phyloP scores from a whole-genome alignment of 1,139 yeast species.

The Candida tropicalis region DNA sequence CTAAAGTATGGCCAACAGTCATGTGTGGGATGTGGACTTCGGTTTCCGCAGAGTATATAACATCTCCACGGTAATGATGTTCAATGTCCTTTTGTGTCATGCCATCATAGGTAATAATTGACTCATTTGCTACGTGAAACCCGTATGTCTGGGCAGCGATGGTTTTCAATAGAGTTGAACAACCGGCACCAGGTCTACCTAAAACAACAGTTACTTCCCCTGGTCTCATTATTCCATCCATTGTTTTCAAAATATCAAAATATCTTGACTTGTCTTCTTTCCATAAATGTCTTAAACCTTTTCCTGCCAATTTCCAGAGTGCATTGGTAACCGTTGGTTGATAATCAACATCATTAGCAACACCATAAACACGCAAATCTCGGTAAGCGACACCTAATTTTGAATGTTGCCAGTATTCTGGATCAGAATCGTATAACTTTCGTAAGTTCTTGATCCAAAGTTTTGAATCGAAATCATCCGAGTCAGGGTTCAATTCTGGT shows the following conservation, averaged over 20 bases:
- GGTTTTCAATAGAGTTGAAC: conserved; percentile 36
- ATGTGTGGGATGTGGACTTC: conserved; percentile 58
- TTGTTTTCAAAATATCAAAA: conserved; percentile 36
- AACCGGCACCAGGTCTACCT: conserved; percentile 42
- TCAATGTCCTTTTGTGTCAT: conserved; percentile 42
- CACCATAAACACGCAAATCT: conserved; percentile 71
- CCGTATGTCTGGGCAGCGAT: conserved; percentile 40
- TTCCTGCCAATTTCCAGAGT: conserved; percentile 25
- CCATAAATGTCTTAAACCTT: conserved; percentile 33
- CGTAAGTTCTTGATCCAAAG: conserved; percentile 76
- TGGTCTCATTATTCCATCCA: conserved; percentile 36
- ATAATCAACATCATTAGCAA: conserved; percentile 77
- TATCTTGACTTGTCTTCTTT: conserved; percentile 31
- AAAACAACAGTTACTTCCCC: conserved; percentile 40
- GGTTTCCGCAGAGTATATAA: conserved; percentile 54
- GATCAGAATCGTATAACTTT: conserved; percentile 36
- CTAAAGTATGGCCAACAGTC: conserved; percentile 53
- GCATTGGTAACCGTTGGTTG: conserved; percentile 71
- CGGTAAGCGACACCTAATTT: conserved; percentile 71
- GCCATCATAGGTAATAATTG: conserved; percentile 36
- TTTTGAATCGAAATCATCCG: conserved; percentile 25
- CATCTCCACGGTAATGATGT: conserved; percentile 51
- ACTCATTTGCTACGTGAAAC: conserved; percentile 54
- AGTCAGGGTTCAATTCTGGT: conserved; percentile 15
- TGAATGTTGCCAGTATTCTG: conserved; percentile 55